A percentile compares a stretch with the other conserved stretches of the same genome.
These are phyloP conservation scores for Parafenestella ontariensis DNA, from an alignment of 2,329 filamentous ascomycete species.

Conservation along the genomic window DNA sequence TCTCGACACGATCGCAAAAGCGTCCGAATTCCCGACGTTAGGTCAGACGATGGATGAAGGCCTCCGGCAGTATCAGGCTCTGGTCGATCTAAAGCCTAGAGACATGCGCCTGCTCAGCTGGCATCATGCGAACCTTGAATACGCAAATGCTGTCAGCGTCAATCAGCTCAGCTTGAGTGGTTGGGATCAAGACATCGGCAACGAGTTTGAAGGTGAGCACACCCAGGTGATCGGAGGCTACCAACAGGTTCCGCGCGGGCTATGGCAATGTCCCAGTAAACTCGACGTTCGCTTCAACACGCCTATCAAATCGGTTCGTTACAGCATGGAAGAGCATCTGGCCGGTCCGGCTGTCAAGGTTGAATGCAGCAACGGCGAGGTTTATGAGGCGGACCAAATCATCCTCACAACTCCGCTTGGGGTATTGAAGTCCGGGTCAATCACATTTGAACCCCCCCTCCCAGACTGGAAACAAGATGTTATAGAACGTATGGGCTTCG, in stretches of 20 bases:
- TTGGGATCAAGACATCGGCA: constrained; percentile 97
- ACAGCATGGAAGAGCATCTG: constrained; percentile 42
- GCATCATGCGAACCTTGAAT: constrained; percentile 98
- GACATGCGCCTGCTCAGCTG: constrained; percentile 94
- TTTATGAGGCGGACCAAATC: constrained; percentile 85
- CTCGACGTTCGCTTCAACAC: constrained; percentile 79
- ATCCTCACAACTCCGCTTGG: constrained; percentile 90
- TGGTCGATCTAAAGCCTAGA: constrained; percentile 82
- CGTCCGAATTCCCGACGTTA: constrained; percentile 72
- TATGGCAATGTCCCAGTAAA: constrained; percentile 77
- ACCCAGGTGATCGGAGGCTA: constrained; percentile 94
- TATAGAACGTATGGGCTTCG: constrained; percentile 86
- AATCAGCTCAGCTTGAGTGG: constrained; percentile 85
- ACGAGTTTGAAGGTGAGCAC: constrained; percentile 95
- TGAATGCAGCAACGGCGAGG: constrained; percentile 78
- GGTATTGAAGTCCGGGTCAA: constrained; percentile 81
- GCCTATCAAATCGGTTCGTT: constrained; percentile 76
- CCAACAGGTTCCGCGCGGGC: constrained; percentile 86
- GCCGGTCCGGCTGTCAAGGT: constrained; percentile 37
- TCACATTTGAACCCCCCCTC: constrained; percentile 90
- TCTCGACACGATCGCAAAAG: constrained; percentile 69
- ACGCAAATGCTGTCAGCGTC: constrained; percentile 91
- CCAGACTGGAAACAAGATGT: constrained; percentile 84
- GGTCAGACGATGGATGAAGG: constrained; percentile 92
- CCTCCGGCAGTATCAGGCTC: constrained; percentile 82